Conservation (phyloP, 1,284 basidiomycete genomes). For the Trichosporon inkin region DNA sequence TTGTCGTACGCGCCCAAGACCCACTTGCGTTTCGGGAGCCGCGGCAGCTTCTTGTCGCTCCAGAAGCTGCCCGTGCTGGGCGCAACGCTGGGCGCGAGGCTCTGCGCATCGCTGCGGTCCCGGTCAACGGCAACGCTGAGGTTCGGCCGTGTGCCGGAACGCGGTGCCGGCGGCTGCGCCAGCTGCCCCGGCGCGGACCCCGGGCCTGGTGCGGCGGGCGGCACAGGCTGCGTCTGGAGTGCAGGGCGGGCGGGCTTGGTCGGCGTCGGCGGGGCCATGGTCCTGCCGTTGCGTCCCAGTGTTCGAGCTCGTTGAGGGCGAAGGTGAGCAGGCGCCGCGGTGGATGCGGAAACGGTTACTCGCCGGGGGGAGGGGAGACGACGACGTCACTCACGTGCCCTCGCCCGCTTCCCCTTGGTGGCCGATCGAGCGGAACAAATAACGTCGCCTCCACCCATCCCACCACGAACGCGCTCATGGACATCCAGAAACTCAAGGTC, state of each 20-base stretch:
- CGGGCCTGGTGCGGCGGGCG: background rate
- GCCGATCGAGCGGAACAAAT: background rate
- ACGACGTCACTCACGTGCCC: background rate
- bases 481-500: conserved; percentile 34
- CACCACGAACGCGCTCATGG: conserved; percentile 1
- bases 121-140: conserved; percentile 17
- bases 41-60: conserved; percentile 20
- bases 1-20: conserved; percentile 44
- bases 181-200: background rate
- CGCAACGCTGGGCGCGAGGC: background rate
- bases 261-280: conserved; percentile 9
- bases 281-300: background rate
- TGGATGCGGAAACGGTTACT: too few species aligned
- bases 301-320: too few species aligned
- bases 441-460: background rate
- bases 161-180: too few species aligned
- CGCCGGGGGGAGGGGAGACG: too few species aligned
- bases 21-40: conserved; percentile 22
- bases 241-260: background rate
- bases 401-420: background rate
- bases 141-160: background rate
- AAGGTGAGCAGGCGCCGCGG: too few species aligned
- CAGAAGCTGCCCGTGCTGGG: background rate
- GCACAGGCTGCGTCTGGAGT: background rate
- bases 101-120: conserved; percentile 7